Conservation (phyloP, 2,329 filamentous ascomycete species). For the Oidium heveae region DNA sequence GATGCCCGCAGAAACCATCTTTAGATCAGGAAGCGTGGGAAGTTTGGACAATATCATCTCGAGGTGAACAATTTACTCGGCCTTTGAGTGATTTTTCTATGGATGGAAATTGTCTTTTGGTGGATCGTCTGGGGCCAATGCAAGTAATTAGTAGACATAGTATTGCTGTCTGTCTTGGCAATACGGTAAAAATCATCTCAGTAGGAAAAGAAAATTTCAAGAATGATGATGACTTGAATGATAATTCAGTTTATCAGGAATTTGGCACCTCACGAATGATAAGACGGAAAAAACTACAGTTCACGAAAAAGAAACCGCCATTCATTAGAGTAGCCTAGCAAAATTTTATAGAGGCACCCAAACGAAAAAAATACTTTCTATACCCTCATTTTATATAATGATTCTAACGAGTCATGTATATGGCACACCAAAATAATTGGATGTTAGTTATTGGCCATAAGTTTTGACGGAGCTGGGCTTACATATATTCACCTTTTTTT, state of each 20-base stretch:
- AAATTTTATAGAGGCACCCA: too few relatives aligned
- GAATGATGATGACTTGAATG: conserved; percentile 5
- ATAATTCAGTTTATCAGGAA: conserved; percentile 9
- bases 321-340: too few relatives aligned
- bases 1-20: neutral
- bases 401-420: too few relatives aligned
- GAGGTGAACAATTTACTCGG: conserved; percentile 15
- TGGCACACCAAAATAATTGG: too few relatives aligned
- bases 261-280: conserved; percentile 5
- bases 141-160: conserved; percentile 34
- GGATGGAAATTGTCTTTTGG: conserved; percentile 27
- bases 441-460: too few relatives aligned
- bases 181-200: conserved; percentile 45
- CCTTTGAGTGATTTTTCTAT: conserved; percentile 5
- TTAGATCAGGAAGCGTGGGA: conserved; percentile 20
- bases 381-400: too few relatives aligned
- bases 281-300: conserved; percentile 4
- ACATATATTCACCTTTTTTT: too few relatives aligned
- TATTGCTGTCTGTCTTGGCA: conserved; percentile 45
- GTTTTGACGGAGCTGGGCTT: too few relatives aligned
- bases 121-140: conserved; percentile 40
- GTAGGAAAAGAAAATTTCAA: conserved; percentile 41
- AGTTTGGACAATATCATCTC: conserved; percentile 23
- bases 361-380: too few relatives aligned
- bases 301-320: conserved; percentile 1